Base-by-base conservation (phyloP, 2,329 filamentous ascomycete genomes). In the Aspergillus neoniger region DNA sequence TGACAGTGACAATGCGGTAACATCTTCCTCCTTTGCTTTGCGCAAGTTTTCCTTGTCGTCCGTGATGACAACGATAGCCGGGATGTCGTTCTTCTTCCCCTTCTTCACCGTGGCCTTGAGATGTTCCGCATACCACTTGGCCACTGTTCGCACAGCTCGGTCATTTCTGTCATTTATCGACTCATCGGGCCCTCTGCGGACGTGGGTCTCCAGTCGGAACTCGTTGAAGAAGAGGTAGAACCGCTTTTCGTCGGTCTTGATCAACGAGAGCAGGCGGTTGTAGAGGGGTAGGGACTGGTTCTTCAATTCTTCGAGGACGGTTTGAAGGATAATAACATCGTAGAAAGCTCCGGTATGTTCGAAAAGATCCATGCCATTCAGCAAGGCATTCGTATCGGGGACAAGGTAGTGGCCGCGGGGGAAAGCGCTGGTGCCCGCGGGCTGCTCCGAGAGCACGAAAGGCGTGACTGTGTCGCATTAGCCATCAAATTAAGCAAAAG, bases 221-320 rank as follows among this genome's bases (percentile, higher is more conserved):
- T 99, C 95, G 76, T 99, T 99, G 85, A 98, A 98, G 76, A 99
- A 99, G 55, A 99, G 91, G 72, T 98, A 97, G 75, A 96, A 98
- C 57, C 94, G 88, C 82, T 99, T 99, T 66, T 96, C 92, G 70
- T 96, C 92, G 72, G 94, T 96, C 78, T 94, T 96, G 41, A 93
- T 96, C 65, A 99, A 82, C 21, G 90, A 88, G 67, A 98, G 87
- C 53, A 99, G 82, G 41, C 95, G 91, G 76, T 97, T 97, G 80
- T 98, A 99, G 39, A 99, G 86, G 44, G 95, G 95, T 63, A 98
- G 79, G 12, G 94, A 98, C 68, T 93, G 87, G 75, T 97, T 96
- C 73, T 92, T 91, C 62, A 99, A 85, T 80, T 99, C 95, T 77
- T 99, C 95, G 14, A 99, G 86, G 5, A 99, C 95, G 1, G 94